A percentile compares a stretch with the other conserved stretches of the same genome.
These are phyloP conservation scores for Calamus simplicifolius DNA, from an alignment of 176 grass and related monocot species.

Conservation along the genomic window DNA sequence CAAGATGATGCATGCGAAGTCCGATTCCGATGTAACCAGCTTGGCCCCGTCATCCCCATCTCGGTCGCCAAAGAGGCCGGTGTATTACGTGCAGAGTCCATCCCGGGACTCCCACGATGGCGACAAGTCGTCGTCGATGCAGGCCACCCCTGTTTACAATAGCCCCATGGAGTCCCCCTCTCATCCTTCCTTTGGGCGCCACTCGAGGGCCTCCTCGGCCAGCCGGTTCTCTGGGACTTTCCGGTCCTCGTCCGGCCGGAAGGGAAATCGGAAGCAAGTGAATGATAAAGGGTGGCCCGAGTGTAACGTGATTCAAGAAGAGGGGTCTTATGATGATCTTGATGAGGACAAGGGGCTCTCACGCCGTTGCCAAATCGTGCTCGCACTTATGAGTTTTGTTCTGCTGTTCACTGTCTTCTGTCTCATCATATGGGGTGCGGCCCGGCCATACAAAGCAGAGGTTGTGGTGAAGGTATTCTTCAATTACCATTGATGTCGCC, in stretches of 20 bases:
- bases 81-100: conserved; percentile 91
- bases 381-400: conserved; percentile 35
- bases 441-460: conserved; percentile 47
- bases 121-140: conserved; percentile 72
- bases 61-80: conserved; percentile 48
- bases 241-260: conserved; percentile 24
- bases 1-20: conserved; percentile 64
- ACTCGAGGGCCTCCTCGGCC: conserved; percentile 70
- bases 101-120: conserved; percentile 76
- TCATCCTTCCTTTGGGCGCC: conserved; percentile 60
- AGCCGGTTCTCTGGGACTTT: conserved; percentile 78
- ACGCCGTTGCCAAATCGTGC: conserved; percentile 34
- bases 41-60: conserved; percentile 56
- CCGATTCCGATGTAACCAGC: conserved; percentile 86
- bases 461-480: conserved; percentile 51
- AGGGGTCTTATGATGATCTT: conserved; percentile 41
- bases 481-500: too few species aligned
- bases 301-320: conserved; percentile 57
- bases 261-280: conserved; percentile 20
- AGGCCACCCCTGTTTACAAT: conserved; percentile 73
- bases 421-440: conserved; percentile 78
- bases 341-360: conserved; percentile 34
- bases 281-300: conserved; percentile 58
- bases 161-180: conserved; percentile 83
- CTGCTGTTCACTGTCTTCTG: conserved; percentile 53